These are phyloP conservation scores for Mucor plumbeus DNA, from an alignment of 371 early-diverging fungal genomes.

Conservation along the genomic window DNA sequence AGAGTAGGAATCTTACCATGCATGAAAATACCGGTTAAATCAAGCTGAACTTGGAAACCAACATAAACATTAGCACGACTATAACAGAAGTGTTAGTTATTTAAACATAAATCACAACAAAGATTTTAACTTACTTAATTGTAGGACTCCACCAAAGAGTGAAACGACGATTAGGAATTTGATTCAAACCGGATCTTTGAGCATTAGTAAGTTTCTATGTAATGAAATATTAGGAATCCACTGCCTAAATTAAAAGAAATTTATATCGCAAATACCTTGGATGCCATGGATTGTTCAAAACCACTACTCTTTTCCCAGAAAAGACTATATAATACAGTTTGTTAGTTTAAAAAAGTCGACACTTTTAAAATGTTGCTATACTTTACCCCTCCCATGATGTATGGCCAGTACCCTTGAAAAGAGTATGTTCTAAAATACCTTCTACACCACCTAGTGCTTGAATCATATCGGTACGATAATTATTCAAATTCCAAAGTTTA, in stretches of 20 bases:
- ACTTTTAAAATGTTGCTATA: not conserved
- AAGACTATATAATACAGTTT: conserved; percentile 56
- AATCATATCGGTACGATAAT: conserved; percentile 98
- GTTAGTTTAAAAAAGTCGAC: not conserved
- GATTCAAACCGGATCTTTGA: conserved; percentile 97
- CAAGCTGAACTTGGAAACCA: conserved; percentile 99
- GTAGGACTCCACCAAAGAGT: conserved; percentile 99
- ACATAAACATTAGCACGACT: conserved; percentile 90
- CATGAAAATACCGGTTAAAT: conserved; percentile 99
- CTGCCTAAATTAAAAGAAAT: too few relatives aligned
- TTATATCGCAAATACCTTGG: conserved; percentile 51
- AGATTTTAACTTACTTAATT: conserved; percentile 78
- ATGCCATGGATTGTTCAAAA: conserved; percentile 65
- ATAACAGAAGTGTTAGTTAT: too few relatives aligned
- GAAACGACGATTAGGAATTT: conserved; percentile 99
- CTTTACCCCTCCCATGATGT: conserved; percentile 84
- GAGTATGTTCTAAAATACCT: conserved; percentile 97
- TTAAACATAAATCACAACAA: too few relatives aligned
- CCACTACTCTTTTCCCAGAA: conserved; percentile 74
- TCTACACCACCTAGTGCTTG: conserved; percentile 99
- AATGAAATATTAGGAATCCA: too few relatives aligned
- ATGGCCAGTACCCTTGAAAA: conserved; percentile 98
- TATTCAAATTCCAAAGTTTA: conserved; percentile 96
- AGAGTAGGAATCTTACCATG: conserved; percentile 99
- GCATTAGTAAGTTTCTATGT: conserved; percentile 95